Evolutionary conservation across 768 basidiomycete species (phyloP).

Genomic region (Lyophyllum semitale): DNA sequence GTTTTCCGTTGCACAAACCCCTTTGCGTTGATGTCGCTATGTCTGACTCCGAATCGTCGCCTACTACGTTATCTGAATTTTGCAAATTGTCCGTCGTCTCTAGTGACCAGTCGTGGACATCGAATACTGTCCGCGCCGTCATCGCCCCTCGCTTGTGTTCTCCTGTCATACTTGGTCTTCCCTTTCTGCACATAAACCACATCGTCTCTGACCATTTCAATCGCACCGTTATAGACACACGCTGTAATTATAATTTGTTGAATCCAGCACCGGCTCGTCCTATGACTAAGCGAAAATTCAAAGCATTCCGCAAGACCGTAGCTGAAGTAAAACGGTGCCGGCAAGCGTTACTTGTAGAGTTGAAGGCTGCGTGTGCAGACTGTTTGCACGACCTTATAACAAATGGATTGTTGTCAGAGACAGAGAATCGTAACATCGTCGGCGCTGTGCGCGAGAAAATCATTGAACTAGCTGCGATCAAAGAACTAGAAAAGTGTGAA

Average conservation of each 20-base stretch:
- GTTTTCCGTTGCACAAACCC: conserved; percentile 25
- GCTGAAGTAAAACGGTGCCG: not conserved
- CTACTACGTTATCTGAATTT: not conserved
- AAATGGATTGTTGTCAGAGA: not conserved
- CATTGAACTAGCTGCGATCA: not conserved
- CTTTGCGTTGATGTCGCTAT: conserved; percentile 29
- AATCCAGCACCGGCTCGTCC: not conserved
- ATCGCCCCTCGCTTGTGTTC: not conserved
- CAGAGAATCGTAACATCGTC: not conserved
- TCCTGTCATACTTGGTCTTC: conserved; percentile 4
- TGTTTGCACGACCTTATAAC: not conserved
- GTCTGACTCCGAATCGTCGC: not conserved
- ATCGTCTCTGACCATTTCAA: conserved; percentile 30
- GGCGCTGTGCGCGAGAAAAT: not conserved
- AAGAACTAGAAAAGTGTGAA: not conserved
- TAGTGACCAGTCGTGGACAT: not conserved
- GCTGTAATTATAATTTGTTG: conserved; percentile 4
- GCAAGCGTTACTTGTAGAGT: not conserved
- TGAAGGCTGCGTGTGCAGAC: not conserved
- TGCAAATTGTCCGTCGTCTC: not conserved
- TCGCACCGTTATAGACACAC: conserved; percentile 14
- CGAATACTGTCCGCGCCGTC: not conserved
- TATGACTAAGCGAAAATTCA: too few relatives aligned
- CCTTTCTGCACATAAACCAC: not conserved
- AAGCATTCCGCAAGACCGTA: too few relatives aligned